Evolutionary conservation across 306 rosid species (phyloP).

Genomic region (Fragaria vesca): DNA sequence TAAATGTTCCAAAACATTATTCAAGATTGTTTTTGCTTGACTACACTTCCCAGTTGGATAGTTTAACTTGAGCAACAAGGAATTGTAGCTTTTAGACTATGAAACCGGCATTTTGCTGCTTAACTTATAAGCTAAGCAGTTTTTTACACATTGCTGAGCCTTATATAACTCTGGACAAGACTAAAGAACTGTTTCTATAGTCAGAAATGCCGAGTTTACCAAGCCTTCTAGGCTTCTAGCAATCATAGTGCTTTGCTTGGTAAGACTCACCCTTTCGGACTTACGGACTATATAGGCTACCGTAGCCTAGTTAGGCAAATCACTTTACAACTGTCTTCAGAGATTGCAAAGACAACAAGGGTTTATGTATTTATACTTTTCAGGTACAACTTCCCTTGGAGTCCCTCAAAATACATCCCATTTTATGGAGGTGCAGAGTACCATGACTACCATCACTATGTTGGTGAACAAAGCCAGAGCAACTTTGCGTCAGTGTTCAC

Average conservation of each 20-base stretch:
- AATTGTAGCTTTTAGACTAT: no score
- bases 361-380: not conserved
- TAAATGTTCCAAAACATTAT: not conserved
- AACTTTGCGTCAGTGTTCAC: slow-evolving; percentile 71
- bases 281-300: not conserved
- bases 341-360: not conserved
- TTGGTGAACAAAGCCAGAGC: slow-evolving; percentile 64
- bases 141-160: no score
- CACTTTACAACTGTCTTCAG: not conserved
- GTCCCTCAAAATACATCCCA: slow-evolving; percentile 53
- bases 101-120: no score
- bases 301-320: not conserved
- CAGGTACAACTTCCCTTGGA: slow-evolving; percentile 64
- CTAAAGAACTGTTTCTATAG: no score
- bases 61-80: no score
- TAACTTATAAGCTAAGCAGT: no score
- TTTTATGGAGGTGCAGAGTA: slow-evolving; percentile 69
- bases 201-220: no score
- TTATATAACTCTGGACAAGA: no score
- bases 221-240: no score
- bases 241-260: no score
- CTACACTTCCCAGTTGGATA: no score
- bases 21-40: not conserved
- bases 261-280: no score
- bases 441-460: slow-evolving; percentile 72